phyloP scores from a whole-genome alignment of 352 stramenopile genomes.

The Thalassiosira ordinaria region DNA sequence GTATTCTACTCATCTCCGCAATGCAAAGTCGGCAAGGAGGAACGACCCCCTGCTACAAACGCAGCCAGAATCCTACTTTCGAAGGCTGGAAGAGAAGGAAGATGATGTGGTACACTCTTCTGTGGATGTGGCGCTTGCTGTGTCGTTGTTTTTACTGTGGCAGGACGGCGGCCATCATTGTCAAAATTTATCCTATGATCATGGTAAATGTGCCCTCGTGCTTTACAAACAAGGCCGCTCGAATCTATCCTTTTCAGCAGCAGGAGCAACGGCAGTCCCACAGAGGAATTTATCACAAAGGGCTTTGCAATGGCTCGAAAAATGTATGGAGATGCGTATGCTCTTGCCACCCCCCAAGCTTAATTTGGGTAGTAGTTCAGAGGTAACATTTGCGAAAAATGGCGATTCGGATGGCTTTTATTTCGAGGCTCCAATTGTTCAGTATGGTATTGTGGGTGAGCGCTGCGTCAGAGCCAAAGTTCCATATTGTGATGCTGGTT shows the following conservation, averaged over 20 bases:
- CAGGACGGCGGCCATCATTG: conserved; percentile 5
- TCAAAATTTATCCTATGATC: no score
- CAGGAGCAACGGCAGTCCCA: conserved; percentile 2
- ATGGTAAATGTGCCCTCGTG: conserved; percentile 28
- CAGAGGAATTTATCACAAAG: conserved; percentile 22
- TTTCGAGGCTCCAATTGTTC: conserved; percentile 17
- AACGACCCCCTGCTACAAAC: conserved; percentile 86
- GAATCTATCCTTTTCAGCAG: no score
- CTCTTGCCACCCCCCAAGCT: not conserved
- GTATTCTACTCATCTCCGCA: conserved; percentile 83
- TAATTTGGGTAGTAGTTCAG: no score
- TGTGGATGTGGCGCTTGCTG: conserved; percentile 20
- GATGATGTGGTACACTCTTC: conserved; percentile 29
- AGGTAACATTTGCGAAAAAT: no score
- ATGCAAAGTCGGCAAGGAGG: conserved; percentile 90
- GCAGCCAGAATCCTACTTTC: conserved; percentile 54
- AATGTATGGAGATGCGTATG: conserved; percentile 14
- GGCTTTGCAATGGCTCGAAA: conserved; percentile 46
- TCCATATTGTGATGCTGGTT: conserved; percentile 5
- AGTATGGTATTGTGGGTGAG: conserved; percentile 38
- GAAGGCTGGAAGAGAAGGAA: conserved; percentile 37
- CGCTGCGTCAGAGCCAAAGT: no score
- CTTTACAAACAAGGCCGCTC: no score
- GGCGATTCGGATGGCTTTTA: conserved; percentile 19
- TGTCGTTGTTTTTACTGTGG: conserved; percentile 31